Conservation (phyloP, 1,139 yeast genomes). For the Candida tropicalis region DNA sequence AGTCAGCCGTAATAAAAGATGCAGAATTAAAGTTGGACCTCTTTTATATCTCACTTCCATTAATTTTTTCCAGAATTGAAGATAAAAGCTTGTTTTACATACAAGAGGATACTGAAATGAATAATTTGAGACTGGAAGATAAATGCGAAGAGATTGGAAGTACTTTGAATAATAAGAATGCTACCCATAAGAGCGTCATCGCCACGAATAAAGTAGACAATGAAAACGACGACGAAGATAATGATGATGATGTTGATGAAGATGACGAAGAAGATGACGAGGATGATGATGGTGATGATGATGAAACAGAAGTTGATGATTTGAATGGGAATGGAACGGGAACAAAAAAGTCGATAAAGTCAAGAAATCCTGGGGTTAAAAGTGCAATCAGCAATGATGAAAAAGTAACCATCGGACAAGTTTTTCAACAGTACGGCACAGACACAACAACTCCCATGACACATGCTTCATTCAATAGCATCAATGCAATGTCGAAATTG, state of each 20-base stretch:
- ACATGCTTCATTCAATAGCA: conserved; percentile 40
- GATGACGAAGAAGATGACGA: conserved; percentile 12
- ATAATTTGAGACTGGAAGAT: neutral
- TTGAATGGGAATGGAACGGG: conserved; percentile 11
- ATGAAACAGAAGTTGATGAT: conserved; percentile 11
- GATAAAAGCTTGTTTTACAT: conserved; percentile 18
- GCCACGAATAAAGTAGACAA: neutral
- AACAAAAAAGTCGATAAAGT: conserved; percentile 2
- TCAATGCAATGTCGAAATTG: conserved; percentile 38
- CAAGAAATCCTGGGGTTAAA: conserved; percentile 9
- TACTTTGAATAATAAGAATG: too few species aligned
- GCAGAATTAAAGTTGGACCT: conserved; percentile 23
- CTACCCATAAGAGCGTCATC: too few species aligned
- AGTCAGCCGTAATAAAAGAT: conserved; percentile 23
- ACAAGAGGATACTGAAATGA: neutral
- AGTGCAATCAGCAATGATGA: conserved; percentile 18
- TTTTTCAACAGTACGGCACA: conserved; percentile 46
- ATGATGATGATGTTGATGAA: conserved; percentile 10
- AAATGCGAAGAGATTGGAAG: too few species aligned
- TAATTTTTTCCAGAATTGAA: conserved; percentile 20
- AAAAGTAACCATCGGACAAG: conserved; percentile 38
- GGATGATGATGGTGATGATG: conserved; percentile 10
- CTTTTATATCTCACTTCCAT: conserved; percentile 31
- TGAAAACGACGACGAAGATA: conserved; percentile 6
- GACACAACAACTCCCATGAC: conserved; percentile 30